These are phyloP conservation scores for Pyrenochaeta sp. DNA, from an alignment of 2,329 filamentous ascomycete genomes.

Conservation along the genomic window DNA sequence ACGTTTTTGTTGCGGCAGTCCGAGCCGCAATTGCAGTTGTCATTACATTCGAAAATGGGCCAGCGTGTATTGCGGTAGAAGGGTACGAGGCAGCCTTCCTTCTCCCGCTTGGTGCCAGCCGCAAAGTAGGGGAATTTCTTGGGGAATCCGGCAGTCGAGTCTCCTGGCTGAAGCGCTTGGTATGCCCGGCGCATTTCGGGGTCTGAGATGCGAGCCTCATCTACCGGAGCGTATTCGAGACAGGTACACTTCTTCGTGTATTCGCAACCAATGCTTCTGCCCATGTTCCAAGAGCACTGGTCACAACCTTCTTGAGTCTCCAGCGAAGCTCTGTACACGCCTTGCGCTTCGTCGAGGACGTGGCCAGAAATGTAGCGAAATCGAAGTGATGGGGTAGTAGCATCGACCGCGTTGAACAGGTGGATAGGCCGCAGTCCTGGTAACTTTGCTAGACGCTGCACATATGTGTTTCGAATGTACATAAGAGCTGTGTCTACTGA, in stretches of 20 bases:
- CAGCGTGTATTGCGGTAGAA: slow-evolving; percentile 54
- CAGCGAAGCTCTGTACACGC: slow-evolving; percentile 65
- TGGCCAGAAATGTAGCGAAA: slow-evolving; percentile 75
- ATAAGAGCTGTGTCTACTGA: slow-evolving; percentile 41
- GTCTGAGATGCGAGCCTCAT: slow-evolving; percentile 46
- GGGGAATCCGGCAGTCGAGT: slow-evolving; percentile 48
- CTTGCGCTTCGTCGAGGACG: slow-evolving; percentile 59
- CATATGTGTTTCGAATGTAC: slow-evolving; percentile 50
- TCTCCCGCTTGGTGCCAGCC: slow-evolving; percentile 36
- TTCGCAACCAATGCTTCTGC: slow-evolving; percentile 65
- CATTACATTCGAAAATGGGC: slow-evolving; percentile 82
- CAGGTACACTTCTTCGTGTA: slow-evolving; percentile 71
- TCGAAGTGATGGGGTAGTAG: slow-evolving; percentile 61
- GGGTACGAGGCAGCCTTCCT: slow-evolving; percentile 39
- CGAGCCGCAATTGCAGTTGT: slow-evolving; percentile 69
- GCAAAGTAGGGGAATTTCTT: slow-evolving; percentile 69
- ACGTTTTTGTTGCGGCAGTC: slow-evolving; percentile 79
- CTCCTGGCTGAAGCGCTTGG: slow-evolving; percentile 21
- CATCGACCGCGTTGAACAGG: slow-evolving; percentile 69
- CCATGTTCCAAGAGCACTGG: slow-evolving; percentile 65
- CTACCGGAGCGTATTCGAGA: slow-evolving; percentile 66
- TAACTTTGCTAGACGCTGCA: slow-evolving; percentile 34
- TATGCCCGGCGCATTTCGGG: slow-evolving; percentile 33
- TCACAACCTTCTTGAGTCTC: slow-evolving; percentile 73
- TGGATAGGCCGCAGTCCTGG: slow-evolving; percentile 58